A percentile compares a stretch with the other conserved stretches of the same genome.
Evolutionary conservation across 176 grass and related monocot species (phyloP).

Genomic region (Bonia amplexicaulis): DNA sequence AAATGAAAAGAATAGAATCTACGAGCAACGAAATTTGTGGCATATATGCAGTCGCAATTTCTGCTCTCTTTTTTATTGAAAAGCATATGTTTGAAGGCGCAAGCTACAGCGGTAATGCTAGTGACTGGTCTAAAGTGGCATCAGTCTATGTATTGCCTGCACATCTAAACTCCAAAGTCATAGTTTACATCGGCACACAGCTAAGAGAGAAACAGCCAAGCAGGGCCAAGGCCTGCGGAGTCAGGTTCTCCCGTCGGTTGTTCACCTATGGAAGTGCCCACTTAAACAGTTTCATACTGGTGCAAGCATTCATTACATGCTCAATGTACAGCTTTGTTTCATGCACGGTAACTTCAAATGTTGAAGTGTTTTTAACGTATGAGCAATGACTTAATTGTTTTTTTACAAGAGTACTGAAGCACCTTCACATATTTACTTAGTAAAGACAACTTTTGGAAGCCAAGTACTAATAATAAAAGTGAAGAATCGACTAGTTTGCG

Average conservation of each 20-base stretch:
- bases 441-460: not conserved
- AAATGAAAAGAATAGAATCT: no score
- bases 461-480: not conserved
- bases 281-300: not conserved
- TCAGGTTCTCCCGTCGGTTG: not conserved
- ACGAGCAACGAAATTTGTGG: not conserved
- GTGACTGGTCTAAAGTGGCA: not conserved
- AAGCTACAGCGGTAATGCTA: not conserved
- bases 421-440: not conserved
- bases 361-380: no score
- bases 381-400: not conserved
- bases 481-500: not conserved
- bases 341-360: not conserved
- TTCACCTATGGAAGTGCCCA: not conserved
- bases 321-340: no score
- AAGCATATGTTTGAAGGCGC: not conserved
- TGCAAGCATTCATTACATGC: no score
- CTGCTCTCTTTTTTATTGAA: not conserved
- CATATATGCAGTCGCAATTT: not conserved
- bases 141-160: slow-evolving; percentile 12
- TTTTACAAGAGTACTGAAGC: not conserved
- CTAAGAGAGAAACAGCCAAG: not conserved
- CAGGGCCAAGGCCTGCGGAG: not conserved
- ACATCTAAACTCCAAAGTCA: slow-evolving; percentile 13
- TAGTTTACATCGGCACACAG: slow-evolving; percentile 3